Evolutionary conservation across 257 asterid species (phyloP).

Genomic region (Gynochthodes officinalis): DNA sequence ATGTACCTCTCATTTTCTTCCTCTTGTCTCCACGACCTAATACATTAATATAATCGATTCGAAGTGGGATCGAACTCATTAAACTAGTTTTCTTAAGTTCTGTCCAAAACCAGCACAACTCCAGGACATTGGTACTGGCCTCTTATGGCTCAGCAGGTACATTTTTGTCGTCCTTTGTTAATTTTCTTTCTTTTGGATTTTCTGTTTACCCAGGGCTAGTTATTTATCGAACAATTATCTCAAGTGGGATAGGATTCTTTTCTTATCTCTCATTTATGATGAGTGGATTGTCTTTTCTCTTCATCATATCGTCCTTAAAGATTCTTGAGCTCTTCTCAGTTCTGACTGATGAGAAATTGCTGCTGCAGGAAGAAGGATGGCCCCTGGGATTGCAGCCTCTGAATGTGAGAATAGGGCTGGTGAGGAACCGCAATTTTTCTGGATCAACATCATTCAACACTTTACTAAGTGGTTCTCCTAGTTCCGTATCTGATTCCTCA

Average conservation of each 20-base stretch:
- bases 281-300: slow-evolving; percentile 3
- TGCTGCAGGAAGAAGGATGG: slow-evolving; percentile 54
- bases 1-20: not conserved
- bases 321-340: slow-evolving; percentile 1
- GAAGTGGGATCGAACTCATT: too few species aligned
- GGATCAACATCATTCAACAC: slow-evolving; percentile 52
- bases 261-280: not conserved
- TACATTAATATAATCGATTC: slow-evolving; percentile 5
- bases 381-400: slow-evolving; percentile 50
- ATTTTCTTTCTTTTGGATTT: slow-evolving; percentile 1
- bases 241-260: slow-evolving; percentile 3
- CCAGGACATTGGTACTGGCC: slow-evolving; percentile 10
- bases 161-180: slow-evolving; percentile 1
- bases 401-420: slow-evolving; percentile 42
- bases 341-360: slow-evolving; percentile 24
- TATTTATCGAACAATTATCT: not conserved
- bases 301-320: slow-evolving; percentile 8
- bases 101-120: slow-evolving; percentile 3
- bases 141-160: slow-evolving; percentile 31
- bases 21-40: slow-evolving; percentile 11
- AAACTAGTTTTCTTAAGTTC: not conserved
- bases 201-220: slow-evolving; percentile 1
- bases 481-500: slow-evolving; percentile 38
- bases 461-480: slow-evolving; percentile 34
- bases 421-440: slow-evolving; percentile 30